Base-by-base conservation (phyloP, 805 yeast species). In the Candida adriatica region DNA sequence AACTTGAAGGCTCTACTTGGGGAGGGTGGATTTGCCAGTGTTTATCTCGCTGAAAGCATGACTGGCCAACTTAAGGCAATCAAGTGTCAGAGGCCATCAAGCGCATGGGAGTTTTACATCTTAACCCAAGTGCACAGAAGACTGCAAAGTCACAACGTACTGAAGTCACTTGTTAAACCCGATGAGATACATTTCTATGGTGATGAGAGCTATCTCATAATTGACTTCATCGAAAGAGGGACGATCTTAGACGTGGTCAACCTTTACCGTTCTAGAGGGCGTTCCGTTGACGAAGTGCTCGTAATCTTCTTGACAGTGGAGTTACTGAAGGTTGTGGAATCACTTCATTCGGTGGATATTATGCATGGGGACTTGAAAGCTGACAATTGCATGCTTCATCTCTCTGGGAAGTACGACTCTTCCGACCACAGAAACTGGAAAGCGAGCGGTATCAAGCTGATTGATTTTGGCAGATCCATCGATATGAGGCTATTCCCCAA, bases 321-420 rank as follows among this genome's bases (percentile, higher is more conserved):
- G 49, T 50, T 88, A 8, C 46, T 87, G 27, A 64, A 71, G 25
- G 64, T 73, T 0, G 56, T 85, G 6, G 76, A 75, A 31, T 53
- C 60, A 2, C 54, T 88, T n/a, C 96, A 87, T 48, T 52, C 55
- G 0, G 55, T 68, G 11, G 79, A 79, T 0, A 74, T 87, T 1
- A 62, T 87, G 9, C 96, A 87, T 58, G 94, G 95, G 2, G 94
- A 87, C 51, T 55, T 87, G 33, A 83, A 81, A 49, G 79, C 95
- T 0, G 95, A 83, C 41, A 87, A 86, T 50, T 82, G 92, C 42
- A 81, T 87, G 94, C 49, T 85, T 0, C 56, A 81, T 24, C 63
- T 81, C 24, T 57, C 60, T 11, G 39, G 37, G 30, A 34, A 27
- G 10, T 31, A 25, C 24, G 19, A 21, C 10, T 38, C 31, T 18